A percentile compares a stretch with the other conserved stretches of the same genome.
Evolutionary conservation across 225 moss, liverwort and hornwort species (phyloP).

Genomic region (Thuidium tamariscinum): DNA sequence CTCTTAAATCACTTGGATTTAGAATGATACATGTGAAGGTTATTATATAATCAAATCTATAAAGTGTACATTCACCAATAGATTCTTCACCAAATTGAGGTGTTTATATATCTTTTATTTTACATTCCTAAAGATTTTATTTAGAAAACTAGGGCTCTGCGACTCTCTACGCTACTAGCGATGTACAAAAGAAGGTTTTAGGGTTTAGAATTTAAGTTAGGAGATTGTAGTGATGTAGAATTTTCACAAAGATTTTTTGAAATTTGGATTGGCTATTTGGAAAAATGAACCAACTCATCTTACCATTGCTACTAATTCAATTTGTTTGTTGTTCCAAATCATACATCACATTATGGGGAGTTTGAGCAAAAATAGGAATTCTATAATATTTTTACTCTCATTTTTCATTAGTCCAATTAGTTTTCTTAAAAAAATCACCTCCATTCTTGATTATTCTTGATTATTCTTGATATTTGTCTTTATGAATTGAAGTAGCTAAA

Average conservation of each 20-base stretch:
- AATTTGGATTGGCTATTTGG: neutral
- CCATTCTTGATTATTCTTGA: neutral
- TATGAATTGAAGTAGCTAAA: neutral
- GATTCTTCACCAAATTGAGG: neutral
- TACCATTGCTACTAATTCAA: fast-evolving
- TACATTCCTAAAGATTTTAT: neutral
- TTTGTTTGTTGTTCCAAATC: neutral
- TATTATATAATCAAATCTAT: neutral
- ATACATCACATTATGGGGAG: fast-evolving
- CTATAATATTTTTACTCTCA: neutral
- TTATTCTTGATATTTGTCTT: neutral
- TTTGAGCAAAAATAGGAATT: neutral
- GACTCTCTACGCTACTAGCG: fast-evolving
- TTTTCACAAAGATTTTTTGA: neutral
- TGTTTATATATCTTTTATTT: neutral
- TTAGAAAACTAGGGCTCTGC: neutral
- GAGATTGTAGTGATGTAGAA: neutral
- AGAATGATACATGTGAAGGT: neutral
- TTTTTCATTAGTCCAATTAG: neutral
- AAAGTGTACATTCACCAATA: neutral
- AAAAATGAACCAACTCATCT: neutral
- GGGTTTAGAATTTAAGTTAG: fast-evolving
- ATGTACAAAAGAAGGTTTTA: neutral
- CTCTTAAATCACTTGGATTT: neutral
- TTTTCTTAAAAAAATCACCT: neutral